Base-by-base conservation (phyloP, 805 yeast genomes). In the Monosporozyma servazzii region DNA sequence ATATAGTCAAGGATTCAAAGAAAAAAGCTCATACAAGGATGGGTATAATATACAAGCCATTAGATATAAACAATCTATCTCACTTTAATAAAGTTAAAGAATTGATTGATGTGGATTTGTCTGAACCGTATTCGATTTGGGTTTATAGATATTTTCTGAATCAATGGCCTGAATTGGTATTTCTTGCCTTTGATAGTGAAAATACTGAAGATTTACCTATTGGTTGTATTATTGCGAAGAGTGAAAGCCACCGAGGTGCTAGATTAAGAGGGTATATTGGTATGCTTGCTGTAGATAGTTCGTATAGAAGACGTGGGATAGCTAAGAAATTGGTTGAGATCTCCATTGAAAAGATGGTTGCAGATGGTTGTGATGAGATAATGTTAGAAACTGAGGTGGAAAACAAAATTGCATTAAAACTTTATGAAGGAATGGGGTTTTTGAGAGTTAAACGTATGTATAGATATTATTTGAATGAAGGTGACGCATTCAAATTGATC, bases 91-190 rank as follows among this genome's bases (percentile, higher is more conserved):
- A 73, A 29, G 71, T 85, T 13, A 76, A 79, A 58, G 61, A 63
- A 10, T 73, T 91, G 46, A 82, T 91, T 10, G 79, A 84, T 41
- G 73, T 72, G 10, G 93, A 90, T 65, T 72, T 93, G 40, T 84
- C 93, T 29, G 99, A 93, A 67, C 98, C 99, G 0, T 93, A 93
- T 65, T 90, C 97, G 3, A 78, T 88, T 18, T 93, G 88, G 61
- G 97, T 93, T 2, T 93, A 90, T 68, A 77, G 96, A 63, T 93
- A 84, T 70, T 93, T 93, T 64, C 71, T 93, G 43, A 84, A 85
- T 59, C 84, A 82, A 59, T 90, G 97, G 96, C 96, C 98, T 1
- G 82, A 85, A 46, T 75, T 89, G 52, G 85, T 96, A 54, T 77
- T 77, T 49, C 62, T 86, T 39, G 91, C 85, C 9, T 76, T 75